Evolutionary conservation across 495 filamentous ascomycete genomes (phyloP), one percentile per base, ranked within the genome.

Genomic region (Xylaria venustula): DNA sequence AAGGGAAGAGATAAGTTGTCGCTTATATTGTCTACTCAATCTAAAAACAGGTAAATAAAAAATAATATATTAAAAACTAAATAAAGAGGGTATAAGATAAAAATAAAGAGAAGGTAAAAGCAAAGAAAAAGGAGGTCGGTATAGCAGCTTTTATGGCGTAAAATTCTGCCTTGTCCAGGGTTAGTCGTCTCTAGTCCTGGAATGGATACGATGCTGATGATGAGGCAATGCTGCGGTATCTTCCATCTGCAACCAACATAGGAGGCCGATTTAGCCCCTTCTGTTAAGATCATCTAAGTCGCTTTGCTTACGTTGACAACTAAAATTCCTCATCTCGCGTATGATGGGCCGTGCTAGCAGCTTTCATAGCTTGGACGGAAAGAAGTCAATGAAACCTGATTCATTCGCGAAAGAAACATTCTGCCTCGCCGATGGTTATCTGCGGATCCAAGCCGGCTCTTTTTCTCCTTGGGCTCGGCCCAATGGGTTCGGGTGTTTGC

Each of bases 1-100:
- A 42, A 42, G 15, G 40, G 40, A 42, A 42, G 40, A 17, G 32
- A 12, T 36, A 36, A 42, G 40, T 42, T 8, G 7, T 42, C 40
- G 40, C 40, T 3, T 14, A 42, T 42, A 17, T 42, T n/a, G 40
- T 42, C 40, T 42, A 42, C 40, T 42, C 40, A 42, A 42, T 42
- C 6, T 42, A 17, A 42, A 14, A 42, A 42, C 40, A 42, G 40
- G 40, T 14, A 42, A 42, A 42, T 42, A 5, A 42, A 42, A 14
- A 42, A 42, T n/a, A 42, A 17, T 42, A 42, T 42, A 42, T 42
- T n/a, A 42, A 42, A 14, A 42, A 42, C 40, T 42, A 14, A 17
- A 42, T 42, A 42, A 42, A 42, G 40, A n/a, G 40, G 40, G 48
- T 67, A 26, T 62, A 71, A 50, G 54, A 64, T 26, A 64, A 69